Base-by-base conservation (phyloP, 371 early-diverging fungal genomes). In the Mortierella sp. region DNA sequence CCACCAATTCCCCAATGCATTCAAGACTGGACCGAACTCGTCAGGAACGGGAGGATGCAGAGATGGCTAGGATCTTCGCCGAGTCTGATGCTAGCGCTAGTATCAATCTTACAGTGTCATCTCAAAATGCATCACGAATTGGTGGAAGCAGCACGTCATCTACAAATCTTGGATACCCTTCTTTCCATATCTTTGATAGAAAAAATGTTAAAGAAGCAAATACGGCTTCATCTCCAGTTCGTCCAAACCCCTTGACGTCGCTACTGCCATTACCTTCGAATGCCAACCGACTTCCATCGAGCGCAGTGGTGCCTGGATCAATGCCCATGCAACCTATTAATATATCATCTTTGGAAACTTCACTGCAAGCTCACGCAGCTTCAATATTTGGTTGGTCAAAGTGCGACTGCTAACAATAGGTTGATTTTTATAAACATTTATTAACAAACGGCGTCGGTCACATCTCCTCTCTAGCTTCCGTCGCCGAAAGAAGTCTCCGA, bases 11-110 rank as follows among this genome's bases (percentile, higher is more conserved):
- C 0, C 45, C 11, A 13, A 21, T 40, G 5, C 76, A 81, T 43
- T 50, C 82, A 16, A 69, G 48, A 10, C 40, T 69, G 40, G 82
- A 72, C 28, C 68, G 65, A 22, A 72, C 75, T 41, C 72, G 67
- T 2, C 82, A 81, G 64, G 82, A 81, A 50, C 72, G 70, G 1
- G 62, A 65, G 66, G 82, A 81, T 53, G 72, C 65, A 24, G 82
- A 81, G 57, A 81, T 81, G 82, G 82, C 82, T 10, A 63, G 53
- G 36, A 58, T 81, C 11, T 72, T 81, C 60, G 82, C 69, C 8
- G 73, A 72, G 22, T 69, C 82, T 4, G 76, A 76, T 8, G 52
- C 22, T 55, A 55, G 53, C n/a, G 61, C 45, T 11, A 62, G 55
- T 24, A 76, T 72, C 59, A 69, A 75, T 22, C 76, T 81, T n/a